Conservation (phyloP, 2,329 filamentous ascomycete species). For the Gyromitra esculenta region DNA sequence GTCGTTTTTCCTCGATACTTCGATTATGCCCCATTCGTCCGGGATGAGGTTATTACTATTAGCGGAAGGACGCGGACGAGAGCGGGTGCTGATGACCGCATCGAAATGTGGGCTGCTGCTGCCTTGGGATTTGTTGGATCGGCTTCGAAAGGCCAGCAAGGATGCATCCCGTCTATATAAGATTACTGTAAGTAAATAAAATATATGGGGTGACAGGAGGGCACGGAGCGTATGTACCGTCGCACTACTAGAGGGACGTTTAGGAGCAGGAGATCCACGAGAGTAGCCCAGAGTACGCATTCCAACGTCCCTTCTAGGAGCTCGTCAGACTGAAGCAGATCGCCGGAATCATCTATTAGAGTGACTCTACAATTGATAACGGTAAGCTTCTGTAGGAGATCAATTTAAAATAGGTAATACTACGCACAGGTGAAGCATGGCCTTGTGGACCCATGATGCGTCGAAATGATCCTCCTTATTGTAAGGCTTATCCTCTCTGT, state of each 20-base stretch:
- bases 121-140: constrained; percentile 24
- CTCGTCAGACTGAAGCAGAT: constrained; percentile 32
- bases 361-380: constrained; percentile 17
- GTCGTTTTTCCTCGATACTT: constrained; percentile 37
- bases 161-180: constrained; percentile 30
- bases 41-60: background rate
- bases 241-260: constrained; percentile 25
- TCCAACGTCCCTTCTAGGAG: constrained; percentile 35
- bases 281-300: constrained; percentile 29
- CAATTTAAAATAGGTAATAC: background rate
- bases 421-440: constrained; percentile 34
- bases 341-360: constrained; percentile 23
- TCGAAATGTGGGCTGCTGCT: constrained; percentile 37
- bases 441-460: constrained; percentile 23
- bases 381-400: constrained; percentile 2
- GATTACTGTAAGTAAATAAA: background rate
- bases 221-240: constrained; percentile 11
- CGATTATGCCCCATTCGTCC: constrained; percentile 36
- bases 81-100: constrained; percentile 32
- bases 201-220: no score
- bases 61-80: constrained; percentile 6
- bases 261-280: constrained; percentile 31
- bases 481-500: constrained; percentile 9
- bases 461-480: constrained; percentile 33
- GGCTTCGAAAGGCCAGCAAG: constrained; percentile 22